These are phyloP conservation scores for Suhomyces choctaworum DNA, from an alignment of 1,139 yeast genomes.

Conservation along the genomic window DNA sequence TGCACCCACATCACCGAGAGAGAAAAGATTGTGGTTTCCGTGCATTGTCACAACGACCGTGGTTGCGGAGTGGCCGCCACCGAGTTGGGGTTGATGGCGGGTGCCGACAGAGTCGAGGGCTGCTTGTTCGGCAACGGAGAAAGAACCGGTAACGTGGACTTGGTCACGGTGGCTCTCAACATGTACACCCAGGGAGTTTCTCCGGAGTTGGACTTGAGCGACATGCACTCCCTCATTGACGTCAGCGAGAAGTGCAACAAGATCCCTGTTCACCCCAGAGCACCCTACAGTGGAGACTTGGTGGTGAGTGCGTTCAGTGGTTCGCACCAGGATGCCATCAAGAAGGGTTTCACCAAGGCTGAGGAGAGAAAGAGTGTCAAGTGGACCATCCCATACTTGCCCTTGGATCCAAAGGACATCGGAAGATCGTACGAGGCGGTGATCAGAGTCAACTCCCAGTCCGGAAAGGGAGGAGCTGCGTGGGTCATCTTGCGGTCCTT, in stretches of 20 bases:
- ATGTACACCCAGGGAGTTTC: slow-evolving; percentile 49
- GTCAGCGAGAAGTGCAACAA: slow-evolving; percentile 49
- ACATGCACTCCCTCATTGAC: slow-evolving; percentile 41
- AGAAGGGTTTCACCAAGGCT: slow-evolving; percentile 43
- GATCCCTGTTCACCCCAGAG: slow-evolving; percentile 48
- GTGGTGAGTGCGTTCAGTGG: slow-evolving; percentile 54
- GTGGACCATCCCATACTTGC: slow-evolving; percentile 51
- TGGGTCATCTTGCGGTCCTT: slow-evolving; percentile 50
- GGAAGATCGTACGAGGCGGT: slow-evolving; percentile 54
- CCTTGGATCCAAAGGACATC: slow-evolving; percentile 51
- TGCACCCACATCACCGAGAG: slow-evolving; percentile 42
- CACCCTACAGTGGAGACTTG: slow-evolving; percentile 51
- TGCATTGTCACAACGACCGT: slow-evolving; percentile 52
- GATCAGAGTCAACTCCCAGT: slow-evolving; percentile 51
- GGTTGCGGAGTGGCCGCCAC: slow-evolving; percentile 55
- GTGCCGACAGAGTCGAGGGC: slow-evolving; percentile 54
- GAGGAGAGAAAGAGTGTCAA: slow-evolving; percentile 26
- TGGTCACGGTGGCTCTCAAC: slow-evolving; percentile 49
- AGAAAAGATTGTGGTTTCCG: slow-evolving; percentile 47
- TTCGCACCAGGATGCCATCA: slow-evolving; percentile 53
- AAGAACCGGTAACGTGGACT: slow-evolving; percentile 52
- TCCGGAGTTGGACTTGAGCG: slow-evolving; percentile 48
- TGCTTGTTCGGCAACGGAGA: slow-evolving; percentile 53
- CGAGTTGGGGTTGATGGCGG: slow-evolving; percentile 49
- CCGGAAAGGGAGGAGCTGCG: slow-evolving; percentile 54